Base-by-base conservation (phyloP, 306 rosid genomes). In the Trifolium fragiferum region DNA sequence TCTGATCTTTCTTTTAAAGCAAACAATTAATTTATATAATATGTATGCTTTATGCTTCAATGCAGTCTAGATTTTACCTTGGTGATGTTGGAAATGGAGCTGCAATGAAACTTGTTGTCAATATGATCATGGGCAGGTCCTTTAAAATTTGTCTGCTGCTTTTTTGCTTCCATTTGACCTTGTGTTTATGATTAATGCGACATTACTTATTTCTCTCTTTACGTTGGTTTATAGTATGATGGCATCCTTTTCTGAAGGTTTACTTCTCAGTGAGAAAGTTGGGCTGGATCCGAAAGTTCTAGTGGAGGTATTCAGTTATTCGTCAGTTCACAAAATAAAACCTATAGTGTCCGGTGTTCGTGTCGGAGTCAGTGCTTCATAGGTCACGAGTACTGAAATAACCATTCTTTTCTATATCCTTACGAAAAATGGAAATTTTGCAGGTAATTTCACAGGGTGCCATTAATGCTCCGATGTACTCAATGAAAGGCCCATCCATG, bases 121-220 rank as follows among this genome's bases (percentile, higher is more conserved):
- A 94, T 78, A 91, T 94, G 99, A 87, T 94, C 82, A 92, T 94
- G 97, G 99, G 99, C 84, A 90, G 97, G 99, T 94, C 59, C 10
- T 77, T 54, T 72, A 18, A 67, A 60, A 58, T 51, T 72, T 47
- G 14, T 46, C 32, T 72, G 75, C 68, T 8, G 30, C 70, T 81
- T 27, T 60, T 47, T 72, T 66, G 44, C 75, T 62, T 50, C 50
- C 16, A 58, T 60, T 82, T 75, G 30, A 43, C 54, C 51, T 68
- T 74, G 70, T 60, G 16, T 57, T 14, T 57, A 54, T 64, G 73
- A n/a, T 67, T 78, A 30, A 51, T 18, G 72, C 71, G 81, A 81
- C 73, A 2, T 12, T 25, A 47, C 70, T 78, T 74, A 49, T 73
- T 11, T 75, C 59, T 30, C 25, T 15, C 2, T 19, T 77, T 77